A percentile compares a stretch with the other conserved stretches of the same genome.
Conservation (phyloP, 106 monocot genomes). For the Triglochin maritima region DNA sequence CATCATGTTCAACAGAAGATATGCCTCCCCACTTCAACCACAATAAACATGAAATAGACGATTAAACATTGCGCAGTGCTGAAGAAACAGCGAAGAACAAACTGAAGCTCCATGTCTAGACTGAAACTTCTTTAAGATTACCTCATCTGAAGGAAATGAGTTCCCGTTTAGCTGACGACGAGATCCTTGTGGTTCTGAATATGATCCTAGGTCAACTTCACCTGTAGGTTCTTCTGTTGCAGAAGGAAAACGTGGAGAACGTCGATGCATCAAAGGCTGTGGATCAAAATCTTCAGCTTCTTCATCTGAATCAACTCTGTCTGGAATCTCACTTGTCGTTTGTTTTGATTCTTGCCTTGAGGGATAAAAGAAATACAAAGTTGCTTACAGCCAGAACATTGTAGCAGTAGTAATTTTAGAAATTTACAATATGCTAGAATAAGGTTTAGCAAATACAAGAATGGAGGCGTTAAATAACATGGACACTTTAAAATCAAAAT, state of each 20-base stretch:
- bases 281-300: slow-evolving; percentile 69
- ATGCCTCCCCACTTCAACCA: slow-evolving; percentile 83
- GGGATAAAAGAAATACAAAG: slow-evolving; percentile 14
- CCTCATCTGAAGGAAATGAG: slow-evolving; percentile 50
- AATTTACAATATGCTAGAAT: no score
- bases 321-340: slow-evolving; percentile 24
- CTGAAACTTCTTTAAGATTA: slow-evolving; percentile 1
- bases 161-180: slow-evolving; percentile 31
- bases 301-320: slow-evolving; percentile 24
- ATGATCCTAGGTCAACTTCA: slow-evolving; percentile 33
- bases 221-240: slow-evolving; percentile 14
- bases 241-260: slow-evolving; percentile 24
- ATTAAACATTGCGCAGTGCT: background rate
- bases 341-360: slow-evolving; percentile 40
- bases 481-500: no score
- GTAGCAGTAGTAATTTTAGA: no score
- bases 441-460: no score
- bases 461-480: no score
- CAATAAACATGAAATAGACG: background rate
- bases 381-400: no score
- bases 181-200: slow-evolving; percentile 19
- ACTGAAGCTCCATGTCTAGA: background rate
- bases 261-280: slow-evolving; percentile 37
- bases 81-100: background rate
- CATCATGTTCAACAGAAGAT: slow-evolving; percentile 91